Conservation (phyloP, 352 stramenopile genomes). For the Aphanomyces cochlioides region DNA sequence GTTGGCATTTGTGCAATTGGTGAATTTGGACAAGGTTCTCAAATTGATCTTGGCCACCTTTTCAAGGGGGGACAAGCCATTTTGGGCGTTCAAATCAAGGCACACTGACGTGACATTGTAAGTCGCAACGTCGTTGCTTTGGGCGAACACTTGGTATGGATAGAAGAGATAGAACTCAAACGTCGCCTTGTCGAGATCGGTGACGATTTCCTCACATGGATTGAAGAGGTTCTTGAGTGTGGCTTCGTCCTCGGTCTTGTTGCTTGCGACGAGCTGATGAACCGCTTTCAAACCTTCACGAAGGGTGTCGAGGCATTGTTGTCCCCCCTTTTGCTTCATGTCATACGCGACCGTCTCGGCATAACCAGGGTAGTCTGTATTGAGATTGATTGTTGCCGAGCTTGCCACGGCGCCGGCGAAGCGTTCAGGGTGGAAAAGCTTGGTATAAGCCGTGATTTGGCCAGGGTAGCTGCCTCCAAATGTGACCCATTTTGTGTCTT, state of each 20-base stretch:
- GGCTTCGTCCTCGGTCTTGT: constrained; percentile 7
- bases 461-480: constrained; percentile 81
- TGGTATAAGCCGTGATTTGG: constrained; percentile 72
- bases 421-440: constrained; percentile 7
- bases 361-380: constrained; percentile 50
- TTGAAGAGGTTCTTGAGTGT: constrained; percentile 17
- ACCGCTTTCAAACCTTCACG: background rate
- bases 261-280: background rate
- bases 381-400: constrained; percentile 71
- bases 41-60: background rate
- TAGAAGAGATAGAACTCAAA: background rate
- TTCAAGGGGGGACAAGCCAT: background rate
- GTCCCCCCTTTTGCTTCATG: background rate
- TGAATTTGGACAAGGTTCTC: background rate
- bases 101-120: background rate
- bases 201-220: background rate
- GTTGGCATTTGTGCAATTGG: background rate
- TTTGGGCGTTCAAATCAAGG: background rate
- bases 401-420: constrained; percentile 32
- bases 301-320: background rate
- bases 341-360: background rate
- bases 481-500: constrained; percentile 50
- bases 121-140: background rate
- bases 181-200: background rate
- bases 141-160: constrained; percentile 6